Conservation (phyloP, 2,329 filamentous ascomycete genomes). For the Ophiostoma himal-ulmi region DNA sequence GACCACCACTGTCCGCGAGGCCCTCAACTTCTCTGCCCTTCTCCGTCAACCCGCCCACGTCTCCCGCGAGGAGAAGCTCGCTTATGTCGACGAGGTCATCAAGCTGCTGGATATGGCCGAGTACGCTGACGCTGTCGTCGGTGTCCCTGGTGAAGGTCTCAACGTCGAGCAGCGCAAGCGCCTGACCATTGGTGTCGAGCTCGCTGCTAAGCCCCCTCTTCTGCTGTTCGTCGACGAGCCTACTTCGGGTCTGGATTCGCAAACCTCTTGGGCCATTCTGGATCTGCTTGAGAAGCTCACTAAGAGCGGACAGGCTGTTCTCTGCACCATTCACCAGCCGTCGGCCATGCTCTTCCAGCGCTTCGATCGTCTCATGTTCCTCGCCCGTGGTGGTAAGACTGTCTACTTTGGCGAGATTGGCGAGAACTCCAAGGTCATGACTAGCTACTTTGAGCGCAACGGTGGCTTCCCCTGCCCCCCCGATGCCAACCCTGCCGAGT, state of each 20-base stretch:
- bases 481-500: constrained; percentile 74
- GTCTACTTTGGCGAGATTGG: constrained; percentile 75
- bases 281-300: constrained; percentile 84
- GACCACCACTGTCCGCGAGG: constrained; percentile 82
- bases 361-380: constrained; percentile 74
- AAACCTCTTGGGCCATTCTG: constrained; percentile 89
- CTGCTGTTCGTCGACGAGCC: constrained; percentile 92
- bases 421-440: constrained; percentile 61
- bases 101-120: constrained; percentile 84
- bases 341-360: constrained; percentile 91
- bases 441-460: constrained; percentile 69
- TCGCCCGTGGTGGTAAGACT: constrained; percentile 69
- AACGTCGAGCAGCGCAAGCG: constrained; percentile 68
- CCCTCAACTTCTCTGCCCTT: constrained; percentile 76
- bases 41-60: constrained; percentile 75
- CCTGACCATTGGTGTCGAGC: constrained; percentile 74
- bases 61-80: constrained; percentile 69
- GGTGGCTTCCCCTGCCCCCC: constrained; percentile 59
- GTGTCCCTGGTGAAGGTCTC: constrained; percentile 80
- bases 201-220: constrained; percentile 84
- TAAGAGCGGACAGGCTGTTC: constrained; percentile 81
- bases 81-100: constrained; percentile 87
- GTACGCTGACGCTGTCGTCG: constrained; percentile 85
- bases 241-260: constrained; percentile 86
- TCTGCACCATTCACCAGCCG: constrained; percentile 98